Base-by-base conservation (phyloP, 202 grass and related monocot species). In the Setaria italica region DNA sequence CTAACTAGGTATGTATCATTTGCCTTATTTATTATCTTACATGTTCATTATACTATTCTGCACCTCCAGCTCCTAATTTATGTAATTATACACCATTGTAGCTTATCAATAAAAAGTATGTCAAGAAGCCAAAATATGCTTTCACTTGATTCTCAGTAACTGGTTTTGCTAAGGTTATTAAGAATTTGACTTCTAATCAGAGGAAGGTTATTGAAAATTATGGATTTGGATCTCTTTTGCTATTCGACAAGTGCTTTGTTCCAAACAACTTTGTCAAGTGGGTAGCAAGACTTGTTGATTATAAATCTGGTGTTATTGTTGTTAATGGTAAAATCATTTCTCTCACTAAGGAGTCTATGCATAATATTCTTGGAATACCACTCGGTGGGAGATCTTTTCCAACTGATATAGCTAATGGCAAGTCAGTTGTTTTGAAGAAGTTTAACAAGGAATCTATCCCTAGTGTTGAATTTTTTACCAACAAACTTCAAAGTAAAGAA, bases 131-230 rank as follows among this genome's bases (percentile, higher is more conserved):
- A 0, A 56, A 56, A 56, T 6, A 9, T 3, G 6, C 32, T 1
- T 66, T 66, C 0, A 67, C 64, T 1, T 8, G 34, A 5, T 37
- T 39, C 1, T 41, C 64, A 41, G 7, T 67, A 0, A 41, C 4
- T 0, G 7, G 4, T 4, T 67, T 67, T 41, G 1, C 34, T 9
- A 3, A 0, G 0, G 33, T 67, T 0, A 39, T 67, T 9, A 4
- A 4, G 1, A 8, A 0, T 4, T 4, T 67, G 7, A 19, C 2
- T 4, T 6, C 17, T 2, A 0, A 56, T 1, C 2, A 20, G 1
- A 56, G 19, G 53, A 21, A 21, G 6, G 55, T 68, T 11, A 68
- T 68, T 4, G 9, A 11, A 1, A 1, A 4, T 0, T 43, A 11
- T 68, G 65, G 65, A 0, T n/a, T 68, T 43, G 37, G 65, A 0